Evolutionary conservation across 2,329 filamentous ascomycete species (phyloP), one percentile per base, ranked within the genome.

Genomic region (Epichloe baconii): DNA sequence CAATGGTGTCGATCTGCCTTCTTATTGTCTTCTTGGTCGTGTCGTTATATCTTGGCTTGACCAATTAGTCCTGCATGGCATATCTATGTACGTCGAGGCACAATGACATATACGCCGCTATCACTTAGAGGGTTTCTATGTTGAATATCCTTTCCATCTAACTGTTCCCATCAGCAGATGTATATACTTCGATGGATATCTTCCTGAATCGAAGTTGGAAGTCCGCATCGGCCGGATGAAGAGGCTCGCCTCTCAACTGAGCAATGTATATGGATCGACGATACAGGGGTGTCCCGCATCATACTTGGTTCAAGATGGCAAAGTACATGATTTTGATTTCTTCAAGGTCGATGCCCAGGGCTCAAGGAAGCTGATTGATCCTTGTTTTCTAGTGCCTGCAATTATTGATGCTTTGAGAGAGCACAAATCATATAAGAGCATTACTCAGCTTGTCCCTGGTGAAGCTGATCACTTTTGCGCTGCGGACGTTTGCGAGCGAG

Each of bases 381-480:
- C 78, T 75, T 54, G 74, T 82, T 94, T 95, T 55, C 77, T 94
- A 38, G 85, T 95, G 0, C 81, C 88, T 3, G 79, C 85, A 3
- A 74, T 91, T 5, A 77, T 90, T 45, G 88, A 95, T 55, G 77
- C 80, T 5, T 67, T 96, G 21, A 64, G 65, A n/a, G 53, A 57
- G 0, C 77, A 67, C 5, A 17, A 61, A 1, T 63, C 60, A 4
- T 80, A 77, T 54, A 63, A 55, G 4, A 59, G 55, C 53, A 61
- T 73, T 44, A 72, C 70, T 8, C 68, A 72, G 23, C 73, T 93
- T 12, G 83, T 95, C 0, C 82, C 88, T 0, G 89, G 86, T 0
- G 91, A 97, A 67, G 91, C 91, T 1, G 91, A 97, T 62, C 68
- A 74, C 23, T 93, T 80, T 67, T 95, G 89, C 63, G 88, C 88